Conservation (phyloP, 140 eudicot genomes). For the Bidens hawaiensis region DNA sequence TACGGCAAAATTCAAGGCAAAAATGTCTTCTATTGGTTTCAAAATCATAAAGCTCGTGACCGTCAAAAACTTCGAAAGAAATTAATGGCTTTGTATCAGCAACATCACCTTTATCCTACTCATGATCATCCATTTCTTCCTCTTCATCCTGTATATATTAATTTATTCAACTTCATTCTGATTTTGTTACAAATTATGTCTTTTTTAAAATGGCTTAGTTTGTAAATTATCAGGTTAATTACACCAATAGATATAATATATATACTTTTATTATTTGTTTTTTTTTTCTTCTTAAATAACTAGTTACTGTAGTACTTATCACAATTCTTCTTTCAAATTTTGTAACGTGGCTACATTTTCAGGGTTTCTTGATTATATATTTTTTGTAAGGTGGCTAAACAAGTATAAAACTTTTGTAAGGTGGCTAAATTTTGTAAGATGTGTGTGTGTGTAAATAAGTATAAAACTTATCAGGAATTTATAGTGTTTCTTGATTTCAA, state of each 20-base stretch:
- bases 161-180: neutral
- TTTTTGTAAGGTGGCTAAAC: neutral
- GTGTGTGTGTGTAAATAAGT: no score
- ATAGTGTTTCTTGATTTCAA: neutral
- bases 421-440: neutral
- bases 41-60: conserved; percentile 79
- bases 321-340: neutral
- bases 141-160: conserved; percentile 28
- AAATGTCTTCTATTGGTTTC: conserved; percentile 81
- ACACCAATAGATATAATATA: neutral
- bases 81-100: conserved; percentile 33
- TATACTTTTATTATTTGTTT: no score
- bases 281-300: neutral
- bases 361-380: no score
- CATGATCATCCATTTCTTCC: conserved; percentile 15
- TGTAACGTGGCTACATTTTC: neutral
- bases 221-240: no score
- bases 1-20: conserved; percentile 70
- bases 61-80: conserved; percentile 68
- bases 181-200: neutral
- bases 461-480: neutral
- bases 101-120: conserved; percentile 12
- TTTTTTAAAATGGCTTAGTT: neutral
- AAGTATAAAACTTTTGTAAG: neutral
- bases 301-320: neutral